Percentiles rank a stretch among this genome's conserved stretches.
Conservation (phyloP, 73 alveolate genomes). For the Tetrahymena borealis region DNA sequence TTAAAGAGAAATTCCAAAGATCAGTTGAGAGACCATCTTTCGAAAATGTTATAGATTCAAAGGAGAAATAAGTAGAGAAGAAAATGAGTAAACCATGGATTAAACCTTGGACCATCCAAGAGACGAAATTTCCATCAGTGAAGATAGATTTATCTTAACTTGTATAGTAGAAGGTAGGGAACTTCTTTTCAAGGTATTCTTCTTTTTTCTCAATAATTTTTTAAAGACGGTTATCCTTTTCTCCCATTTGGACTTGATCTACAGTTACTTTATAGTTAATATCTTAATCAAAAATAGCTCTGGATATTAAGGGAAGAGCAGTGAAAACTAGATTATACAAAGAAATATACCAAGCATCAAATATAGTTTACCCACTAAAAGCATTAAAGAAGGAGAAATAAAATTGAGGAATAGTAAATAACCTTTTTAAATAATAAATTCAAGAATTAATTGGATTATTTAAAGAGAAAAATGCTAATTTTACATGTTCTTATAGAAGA, state of each 20-base stretch:
- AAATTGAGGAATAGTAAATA: slow-evolving; percentile 28
- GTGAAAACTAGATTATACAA: slow-evolving; percentile 53
- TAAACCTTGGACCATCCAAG: slow-evolving; percentile 52
- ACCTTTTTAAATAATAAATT: neutral
- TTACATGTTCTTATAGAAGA: slow-evolving; percentile 76
- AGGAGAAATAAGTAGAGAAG: slow-evolving; percentile 37
- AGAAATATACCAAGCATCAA: slow-evolving; percentile 56
- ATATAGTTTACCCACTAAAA: slow-evolving; percentile 54
- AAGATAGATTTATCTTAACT: slow-evolving; percentile 58
- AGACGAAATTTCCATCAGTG: slow-evolving; percentile 49
- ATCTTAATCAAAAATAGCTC: slow-evolving; percentile 50
- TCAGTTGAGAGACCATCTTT: slow-evolving; percentile 50
- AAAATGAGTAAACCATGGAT: slow-evolving; percentile 52
- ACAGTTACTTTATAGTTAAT: slow-evolving; percentile 56
- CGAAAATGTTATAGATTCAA: neutral
- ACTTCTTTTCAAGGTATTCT: slow-evolving; percentile 9
- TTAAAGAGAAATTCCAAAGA: slow-evolving; percentile 47
- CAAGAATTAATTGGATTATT: neutral
- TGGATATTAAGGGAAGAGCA: slow-evolving; percentile 42
- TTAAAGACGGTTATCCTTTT: neutral
- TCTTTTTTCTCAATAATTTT: neutral
- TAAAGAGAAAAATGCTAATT: slow-evolving; percentile 21
- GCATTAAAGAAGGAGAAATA: slow-evolving; percentile 49
- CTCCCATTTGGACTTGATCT: slow-evolving; percentile 5
- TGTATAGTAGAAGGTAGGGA: slow-evolving; percentile 55